These are phyloP conservation scores for Apodospora peruviana DNA, from an alignment of 495 filamentous ascomycete species.

Conservation along the genomic window DNA sequence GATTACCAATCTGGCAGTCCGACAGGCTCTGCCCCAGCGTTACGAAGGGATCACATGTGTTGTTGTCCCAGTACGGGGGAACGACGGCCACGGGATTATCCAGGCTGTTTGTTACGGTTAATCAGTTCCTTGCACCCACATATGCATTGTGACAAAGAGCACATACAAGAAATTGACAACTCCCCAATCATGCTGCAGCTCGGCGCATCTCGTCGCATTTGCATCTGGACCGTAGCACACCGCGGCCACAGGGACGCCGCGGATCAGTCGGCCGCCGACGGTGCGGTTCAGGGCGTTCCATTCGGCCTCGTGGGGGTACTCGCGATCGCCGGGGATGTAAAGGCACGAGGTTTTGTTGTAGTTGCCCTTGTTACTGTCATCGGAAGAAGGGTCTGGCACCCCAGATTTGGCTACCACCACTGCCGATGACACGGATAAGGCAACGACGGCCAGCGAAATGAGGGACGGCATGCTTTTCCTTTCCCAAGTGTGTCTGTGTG, in stretches of 20 bases:
- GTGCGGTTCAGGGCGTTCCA: conserved; percentile 23
- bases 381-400: no score
- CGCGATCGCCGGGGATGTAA: conserved; percentile 18
- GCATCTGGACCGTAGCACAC: conserved; percentile 33
- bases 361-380: no score
- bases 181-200: conserved; percentile 8
- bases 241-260: conserved; percentile 28
- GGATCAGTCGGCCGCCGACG: conserved; percentile 18
- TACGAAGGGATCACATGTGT: conserved; percentile 53
- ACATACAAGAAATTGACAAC: conserved; percentile 6
- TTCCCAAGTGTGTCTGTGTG: no score
- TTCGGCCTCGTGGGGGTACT: conserved; percentile 13
- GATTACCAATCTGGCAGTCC: conserved; percentile 49
- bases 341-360: no score
- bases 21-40: conserved; percentile 15
- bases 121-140: background rate
- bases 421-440: no score
- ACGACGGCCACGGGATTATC: conserved; percentile 27
- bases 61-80: conserved; percentile 40
- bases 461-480: no score
- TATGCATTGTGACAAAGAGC: background rate
- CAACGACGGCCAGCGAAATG: no score
- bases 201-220: conserved; percentile 14
- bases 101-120: background rate
- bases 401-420: no score